Evolutionary conservation across 164 flowering plant species (phyloP), one percentile per base, ranked within the genome.

Genomic region (Liquidambar formosana): DNA sequence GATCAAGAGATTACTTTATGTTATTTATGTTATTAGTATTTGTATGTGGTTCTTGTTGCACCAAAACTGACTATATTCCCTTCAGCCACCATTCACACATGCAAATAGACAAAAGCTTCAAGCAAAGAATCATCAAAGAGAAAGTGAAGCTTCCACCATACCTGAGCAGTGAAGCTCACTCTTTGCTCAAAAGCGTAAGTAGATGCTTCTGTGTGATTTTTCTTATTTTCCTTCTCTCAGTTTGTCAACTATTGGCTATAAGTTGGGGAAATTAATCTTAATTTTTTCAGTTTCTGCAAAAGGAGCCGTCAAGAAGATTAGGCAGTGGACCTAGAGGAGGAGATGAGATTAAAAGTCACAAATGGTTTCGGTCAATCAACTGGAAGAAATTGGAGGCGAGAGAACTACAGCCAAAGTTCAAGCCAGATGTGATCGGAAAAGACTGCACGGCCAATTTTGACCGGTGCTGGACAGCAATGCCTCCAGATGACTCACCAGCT

Each of bases 371-470:
- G 46, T 46, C 82, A 11, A 82, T 91, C 74, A 88, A 91, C 71
- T 89, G 94, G 97, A 88, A 84, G 79, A 89, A 83, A 59, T 75
- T 92, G 71, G 97, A 92, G 56, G 81, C 76, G 0, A 76, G 84
- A 74, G 93, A 88, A 68, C 15, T 90, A 46, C 73, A 71, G 54
- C 89, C 91, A 3, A 89, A 84, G 71, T 90, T 90, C 87, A 87
- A 82, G 77, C 97, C 97, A 14, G 91, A 92, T 53, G 94, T 90
- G 63, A 80, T 47, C 57, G 97, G 97, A 51, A 82, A 73, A 64
- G 90, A 90, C 27, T 90, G 97, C 78, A 90, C 87, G 1, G 95
- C 87, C 33, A 92, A 92, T 67, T 92, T 92, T 58, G 97, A 90
- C 58, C 56, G 66, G 41, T 88, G 95, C 73, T 92, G 97, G 97